Conservation (phyloP, 2,329 filamentous ascomycete species). For the Apiospora hydei region DNA sequence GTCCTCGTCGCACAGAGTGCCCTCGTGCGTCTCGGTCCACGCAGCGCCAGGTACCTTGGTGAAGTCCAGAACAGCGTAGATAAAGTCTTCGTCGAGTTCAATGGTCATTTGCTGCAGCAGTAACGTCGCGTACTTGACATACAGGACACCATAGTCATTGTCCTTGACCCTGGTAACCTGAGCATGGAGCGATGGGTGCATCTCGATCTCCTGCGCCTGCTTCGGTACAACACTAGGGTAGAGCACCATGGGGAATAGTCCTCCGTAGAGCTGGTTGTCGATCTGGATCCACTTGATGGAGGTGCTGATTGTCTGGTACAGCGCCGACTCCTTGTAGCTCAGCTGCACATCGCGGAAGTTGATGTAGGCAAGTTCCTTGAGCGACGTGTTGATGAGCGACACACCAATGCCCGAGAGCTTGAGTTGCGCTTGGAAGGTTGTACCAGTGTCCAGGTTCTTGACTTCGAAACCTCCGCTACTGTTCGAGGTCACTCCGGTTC, state of each 20-base stretch:
- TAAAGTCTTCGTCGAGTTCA: conserved; percentile 97
- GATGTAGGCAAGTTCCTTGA: conserved; percentile 91
- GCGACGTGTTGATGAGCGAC: conserved; percentile 89
- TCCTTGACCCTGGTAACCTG: conserved; percentile 96
- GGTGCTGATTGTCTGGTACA: conserved; percentile 90
- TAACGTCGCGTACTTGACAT: conserved; percentile 97
- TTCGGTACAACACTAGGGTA: conserved; percentile 98
- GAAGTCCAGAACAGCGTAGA: conserved; percentile 94
- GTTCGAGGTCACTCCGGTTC: conserved; percentile 59
- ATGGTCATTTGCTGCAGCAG: conserved; percentile 97
- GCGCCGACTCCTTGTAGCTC: conserved; percentile 88
- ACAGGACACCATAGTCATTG: conserved; percentile 95
- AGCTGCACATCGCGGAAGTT: conserved; percentile 91
- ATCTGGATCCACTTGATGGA: conserved; percentile 99
- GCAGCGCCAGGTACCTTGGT: conserved; percentile 89
- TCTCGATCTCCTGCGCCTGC: conserved; percentile 93
- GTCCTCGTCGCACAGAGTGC: conserved; percentile 85
- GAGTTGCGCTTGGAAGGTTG: conserved; percentile 88
- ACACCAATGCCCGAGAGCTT: conserved; percentile 90
- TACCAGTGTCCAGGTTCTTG: conserved; percentile 86
- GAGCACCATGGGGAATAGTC: conserved; percentile 95
- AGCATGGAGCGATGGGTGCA: conserved; percentile 91
- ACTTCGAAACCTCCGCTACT: conserved; percentile 83
- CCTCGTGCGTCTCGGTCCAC: conserved; percentile 81
- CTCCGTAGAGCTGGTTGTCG: conserved; percentile 97